Evolutionary conservation across 371 early-diverging fungal genomes (phyloP), one percentile per base, ranked within the genome.

Genomic region (Lichtheimia ornata): DNA sequence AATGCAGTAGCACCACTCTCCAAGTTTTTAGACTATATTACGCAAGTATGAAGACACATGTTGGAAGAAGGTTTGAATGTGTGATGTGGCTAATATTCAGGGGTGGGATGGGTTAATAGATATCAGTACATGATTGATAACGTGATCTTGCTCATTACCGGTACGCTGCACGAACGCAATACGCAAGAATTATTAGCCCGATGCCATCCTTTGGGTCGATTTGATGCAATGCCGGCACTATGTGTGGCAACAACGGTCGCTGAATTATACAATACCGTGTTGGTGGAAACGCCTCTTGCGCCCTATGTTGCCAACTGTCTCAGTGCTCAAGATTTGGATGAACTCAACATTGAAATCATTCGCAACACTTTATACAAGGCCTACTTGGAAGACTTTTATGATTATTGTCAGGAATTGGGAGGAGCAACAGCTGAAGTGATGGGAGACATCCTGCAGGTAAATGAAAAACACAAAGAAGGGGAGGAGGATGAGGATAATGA

Each of bases 101-200:
- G 15, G 17, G 25, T 49, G 12, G 56, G 7, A 7, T 9, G 5
- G 35, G 5, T 9, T 24, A 43, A 4, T 66, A 95, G 97, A n/a
- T 97, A 97, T 70, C 91, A 89, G 45, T 99, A 98, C 73, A 98
- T 98, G 99, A 99, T 99, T 64, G 99, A 99, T 79, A 99, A 99
- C 74, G 95, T 97, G 53, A 95, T 99, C 59, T 82, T 99, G 63
- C 76, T 99, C 44, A 97, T 99, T 66, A 97, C 97, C 1, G 99
- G 98, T 13, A 98, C 98, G 13, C 84, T 99, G 27, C 98, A 99
- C 67, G 95, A 97, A 74, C 90, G 98, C 66, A 98, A 97, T 82
- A 94, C 94, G 14, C 90, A 92, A 70, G 98, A 99, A 67, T 77
- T 99, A 56, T 69, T 98, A 59, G 95, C 96, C 44, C 88, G 94